Percentiles rank a stretch among this genome's conserved stretches.
Evolutionary conservation across 768 basidiomycete species (phyloP).

Genomic region (Suillus variegatus): DNA sequence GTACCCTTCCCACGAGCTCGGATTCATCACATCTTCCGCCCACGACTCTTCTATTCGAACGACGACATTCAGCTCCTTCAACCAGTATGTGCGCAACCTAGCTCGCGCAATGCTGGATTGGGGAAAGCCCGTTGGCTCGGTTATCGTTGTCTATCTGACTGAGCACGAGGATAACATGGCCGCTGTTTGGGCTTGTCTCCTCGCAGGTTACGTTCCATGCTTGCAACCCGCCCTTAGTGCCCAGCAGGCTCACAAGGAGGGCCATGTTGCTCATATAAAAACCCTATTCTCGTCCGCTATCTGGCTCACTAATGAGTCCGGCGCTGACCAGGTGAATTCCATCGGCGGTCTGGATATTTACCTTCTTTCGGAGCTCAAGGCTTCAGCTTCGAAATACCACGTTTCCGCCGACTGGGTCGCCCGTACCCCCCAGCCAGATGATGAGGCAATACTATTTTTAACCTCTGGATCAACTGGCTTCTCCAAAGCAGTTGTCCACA

Average conservation of each 20-base stretch:
- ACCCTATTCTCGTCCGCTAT: conserved; percentile 10
- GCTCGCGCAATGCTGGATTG: conserved; percentile 11
- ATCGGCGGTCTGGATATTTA: conserved; percentile 7
- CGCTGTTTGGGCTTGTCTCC: conserved; percentile 12
- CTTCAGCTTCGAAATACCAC: neutral
- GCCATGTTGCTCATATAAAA: conserved; percentile 12
- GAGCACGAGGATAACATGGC: conserved; percentile 15
- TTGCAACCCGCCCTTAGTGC: conserved; percentile 12
- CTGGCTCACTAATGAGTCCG: conserved; percentile 11
- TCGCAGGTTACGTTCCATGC: conserved; percentile 10
- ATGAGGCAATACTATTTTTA: conserved; percentile 14
- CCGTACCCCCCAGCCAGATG: conserved; percentile 5
- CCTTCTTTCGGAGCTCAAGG: conserved; percentile 10
- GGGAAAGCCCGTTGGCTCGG: conserved; percentile 8
- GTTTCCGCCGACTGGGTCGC: conserved; percentile 9
- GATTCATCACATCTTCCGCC: conserved; percentile 12
- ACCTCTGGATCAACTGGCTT: conserved; percentile 39
- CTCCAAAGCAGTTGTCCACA: conserved; percentile 33
- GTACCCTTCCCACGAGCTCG: conserved; percentile 10
- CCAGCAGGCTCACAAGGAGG: conserved; percentile 13
- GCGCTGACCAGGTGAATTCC: conserved; percentile 9
- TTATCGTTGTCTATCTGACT: conserved; percentile 10
- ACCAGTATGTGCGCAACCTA: conserved; percentile 11
- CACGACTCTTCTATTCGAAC: conserved; percentile 11
- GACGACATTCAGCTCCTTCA: conserved; percentile 10